phyloP scores from a whole-genome alignment of 2,329 filamentous ascomycete genomes.

The Pseudogymnoascus sp. region DNA sequence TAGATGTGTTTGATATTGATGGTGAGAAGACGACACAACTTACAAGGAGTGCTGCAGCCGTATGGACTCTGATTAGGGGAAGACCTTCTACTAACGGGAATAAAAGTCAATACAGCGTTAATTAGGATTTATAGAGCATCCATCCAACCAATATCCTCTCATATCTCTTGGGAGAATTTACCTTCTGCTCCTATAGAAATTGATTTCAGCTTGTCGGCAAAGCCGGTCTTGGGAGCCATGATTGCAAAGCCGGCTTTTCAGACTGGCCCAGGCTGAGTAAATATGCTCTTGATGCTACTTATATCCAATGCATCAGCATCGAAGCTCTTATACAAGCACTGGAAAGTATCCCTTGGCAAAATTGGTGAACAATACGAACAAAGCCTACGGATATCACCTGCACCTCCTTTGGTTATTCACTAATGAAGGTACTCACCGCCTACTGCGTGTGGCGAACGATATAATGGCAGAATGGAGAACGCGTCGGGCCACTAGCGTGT shows the following conservation, averaged over 20 bases:
- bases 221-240: neutral
- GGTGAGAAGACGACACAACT: neutral
- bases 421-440: neutral
- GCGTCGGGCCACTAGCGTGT: neutral
- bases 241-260: neutral
- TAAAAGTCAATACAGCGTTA: neutral
- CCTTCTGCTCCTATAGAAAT: neutral
- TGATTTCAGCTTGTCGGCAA: neutral
- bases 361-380: neutral
- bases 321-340: neutral
- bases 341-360: neutral
- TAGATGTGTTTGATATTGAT: neutral
- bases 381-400: neutral
- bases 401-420: neutral
- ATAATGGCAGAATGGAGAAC: neutral
- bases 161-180: neutral
- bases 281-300: neutral
- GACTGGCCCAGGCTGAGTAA: neutral
- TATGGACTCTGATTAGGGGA: neutral
- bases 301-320: neutral
- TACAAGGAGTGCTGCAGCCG: constrained; percentile 8
- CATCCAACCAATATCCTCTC: neutral
- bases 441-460: neutral
- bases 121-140: neutral
- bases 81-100: neutral